Conservation (phyloP, 805 yeast genomes). For the Ogataea paraovalis region DNA sequence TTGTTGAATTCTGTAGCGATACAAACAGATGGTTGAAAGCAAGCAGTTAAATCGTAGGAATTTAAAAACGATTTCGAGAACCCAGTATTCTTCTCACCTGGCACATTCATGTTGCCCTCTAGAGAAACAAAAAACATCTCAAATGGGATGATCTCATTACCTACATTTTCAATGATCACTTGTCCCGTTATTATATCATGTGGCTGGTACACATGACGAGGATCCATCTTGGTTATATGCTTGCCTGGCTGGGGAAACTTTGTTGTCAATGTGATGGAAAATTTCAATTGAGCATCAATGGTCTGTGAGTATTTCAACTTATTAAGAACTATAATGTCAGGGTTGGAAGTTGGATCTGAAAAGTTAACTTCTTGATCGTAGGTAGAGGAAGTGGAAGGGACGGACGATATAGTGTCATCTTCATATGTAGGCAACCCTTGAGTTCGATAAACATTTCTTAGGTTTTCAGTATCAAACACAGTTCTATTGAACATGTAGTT, state of each 20-base stretch:
- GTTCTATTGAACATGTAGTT: conserved; percentile 33
- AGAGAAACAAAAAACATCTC: too few relatives aligned
- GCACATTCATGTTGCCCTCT: too few relatives aligned
- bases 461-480: conserved; percentile 11
- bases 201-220: conserved; percentile 53
- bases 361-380: conserved; percentile 4
- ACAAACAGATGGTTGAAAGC: conserved; percentile 39
- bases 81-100: conserved; percentile 18
- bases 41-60: conserved; percentile 50
- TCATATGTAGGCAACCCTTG: not conserved
- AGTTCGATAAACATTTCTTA: not conserved
- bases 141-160: conserved; percentile 10
- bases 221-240: conserved; percentile 25
- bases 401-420: not conserved
- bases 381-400: not conserved
- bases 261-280: conserved; percentile 37
- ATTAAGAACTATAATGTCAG: conserved; percentile 23
- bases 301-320: conserved; percentile 23
- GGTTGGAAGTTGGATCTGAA: conserved; percentile 20
- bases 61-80: conserved; percentile 34
- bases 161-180: conserved; percentile 38
- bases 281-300: conserved; percentile 22
- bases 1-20: conserved; percentile 12
- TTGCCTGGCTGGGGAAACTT: conserved; percentile 31
- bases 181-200: conserved; percentile 66